Evolutionary conservation across 2,329 filamentous ascomycete species (phyloP).

Genomic region (Penicillium palitans): DNA sequence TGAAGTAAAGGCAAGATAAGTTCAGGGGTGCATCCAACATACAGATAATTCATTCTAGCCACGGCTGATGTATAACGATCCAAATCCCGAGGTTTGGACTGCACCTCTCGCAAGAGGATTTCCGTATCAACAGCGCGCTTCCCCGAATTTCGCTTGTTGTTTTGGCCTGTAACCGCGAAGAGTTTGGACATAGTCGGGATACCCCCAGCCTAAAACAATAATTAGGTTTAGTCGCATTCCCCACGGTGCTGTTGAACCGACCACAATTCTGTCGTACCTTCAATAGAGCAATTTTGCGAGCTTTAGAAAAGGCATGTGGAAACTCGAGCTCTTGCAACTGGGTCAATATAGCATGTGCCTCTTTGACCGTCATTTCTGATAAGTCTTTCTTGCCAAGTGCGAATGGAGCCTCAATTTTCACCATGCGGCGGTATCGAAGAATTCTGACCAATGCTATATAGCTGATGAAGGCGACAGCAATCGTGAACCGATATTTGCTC

Average conservation of each 20-base stretch:
- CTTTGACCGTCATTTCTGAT: constrained; percentile 34
- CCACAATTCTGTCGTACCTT: constrained; percentile 21
- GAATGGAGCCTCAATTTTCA: constrained; percentile 2
- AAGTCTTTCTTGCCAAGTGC: constrained; percentile 12
- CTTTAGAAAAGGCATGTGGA: constrained; percentile 31
- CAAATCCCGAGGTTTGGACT: constrained; percentile 37
- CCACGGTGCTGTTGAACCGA: not conserved
- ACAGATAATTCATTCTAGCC: constrained; percentile 60
- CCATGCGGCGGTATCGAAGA: constrained; percentile 6
- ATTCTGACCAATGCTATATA: not conserved
- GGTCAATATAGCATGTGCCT: constrained; percentile 31
- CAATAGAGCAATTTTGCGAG: constrained; percentile 27
- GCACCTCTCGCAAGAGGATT: constrained; percentile 47
- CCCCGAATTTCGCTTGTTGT: constrained; percentile 43
- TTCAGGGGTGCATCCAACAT: not conserved
- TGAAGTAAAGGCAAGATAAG: not conserved
- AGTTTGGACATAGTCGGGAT: constrained; percentile 53
- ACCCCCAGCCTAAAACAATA: constrained; percentile 43
- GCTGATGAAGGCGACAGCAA: not conserved
- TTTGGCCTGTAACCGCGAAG: constrained; percentile 49
- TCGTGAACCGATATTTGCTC: not conserved
- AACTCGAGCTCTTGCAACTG: constrained; percentile 36
- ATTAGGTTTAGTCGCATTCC: not conserved
- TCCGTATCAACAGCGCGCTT: constrained; percentile 53
- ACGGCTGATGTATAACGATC: constrained; percentile 49